Base-by-base conservation (phyloP, 169 alveolate species). In the Cryptosporidium viatorum region DNA sequence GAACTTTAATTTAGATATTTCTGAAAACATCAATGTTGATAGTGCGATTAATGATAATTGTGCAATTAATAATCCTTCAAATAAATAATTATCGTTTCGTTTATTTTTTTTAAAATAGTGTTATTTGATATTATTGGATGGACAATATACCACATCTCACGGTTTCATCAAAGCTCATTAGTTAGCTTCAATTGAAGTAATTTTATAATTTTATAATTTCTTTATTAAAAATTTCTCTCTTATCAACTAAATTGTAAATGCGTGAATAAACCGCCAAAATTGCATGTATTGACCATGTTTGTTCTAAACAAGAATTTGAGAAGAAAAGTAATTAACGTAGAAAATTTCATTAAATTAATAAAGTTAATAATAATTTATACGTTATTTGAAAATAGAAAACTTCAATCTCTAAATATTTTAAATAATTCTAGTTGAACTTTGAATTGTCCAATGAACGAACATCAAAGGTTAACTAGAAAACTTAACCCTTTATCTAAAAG, bases 191-290 rank as follows among this genome's bases (percentile, higher is more conserved):
- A 5, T 16, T 26, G 33, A 8, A 18, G 26, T 33, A 37, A 67
- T 67, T 39, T 0, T 12, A 16, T 67, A 21, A 18, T 67, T 67
- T 21, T 5, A 31, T 21, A 7, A 21, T 43, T 71, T 21, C 21
- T 2, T 48, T 50, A 10, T 29, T 26, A 1, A 0, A 41, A 0
- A 9, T 50, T 3, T 29, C 9, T 50, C 16, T 33, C 8, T 69
- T 37, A 9, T 50, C 7, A 6, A n/a, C 9, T 33, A 31, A 69
- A 39, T 41, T 43, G 55, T 3, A 33, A 50, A 50, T 48, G 85
- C 69, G 85, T 71, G 8, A 9, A 18, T 48, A 29, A 23, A 45
- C 85, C 85, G 85, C 85, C 85, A 71, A 71, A 71, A 23, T 26
- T 71, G 85, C 85, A 71, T 71, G 85, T 71, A 35, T 7, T 21